Evolutionary conservation across 2,329 filamentous ascomycete genomes (phyloP), one percentile per base, ranked within the genome.

Genomic region (Beauveria brongniartii): DNA sequence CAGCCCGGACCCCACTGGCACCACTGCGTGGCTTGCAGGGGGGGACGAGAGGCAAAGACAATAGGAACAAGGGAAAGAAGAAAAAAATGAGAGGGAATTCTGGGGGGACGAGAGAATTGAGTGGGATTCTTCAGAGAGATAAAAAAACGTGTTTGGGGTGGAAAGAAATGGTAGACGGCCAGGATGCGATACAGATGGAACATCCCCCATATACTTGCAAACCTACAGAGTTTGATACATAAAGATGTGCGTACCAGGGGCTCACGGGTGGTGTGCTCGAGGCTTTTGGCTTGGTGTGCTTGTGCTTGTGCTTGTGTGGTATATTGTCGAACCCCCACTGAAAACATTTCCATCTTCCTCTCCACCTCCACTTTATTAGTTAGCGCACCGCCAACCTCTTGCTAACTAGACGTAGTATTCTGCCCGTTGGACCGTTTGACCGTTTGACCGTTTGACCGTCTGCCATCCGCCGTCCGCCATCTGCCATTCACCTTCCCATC

Each of bases 331-430:
- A 14, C 14, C 34, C 34, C 34, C 34, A 14, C 20, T 47, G 44
- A 47, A 47, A 47, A 47, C 44, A 47, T 47, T 47, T 47, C 44
- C 22, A 26, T 51, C 47, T 48, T 18, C 50, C 26, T 40, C 50
- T 37, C n/a, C 26, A 55, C 53, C 41, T 55, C 53, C 53, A 55
- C 53, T 44, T 55, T 55, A 53, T 53, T 41, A 22, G 30, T 34
- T 51, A 55, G 53, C 53, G 53, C 53, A 55, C 41, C 30, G 48
- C 48, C 47, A 40, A 54, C 51, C 34, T 54, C 48, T 18, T 48
- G 5, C 34, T n/a, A n/a, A n/a, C n/a, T 37, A 37, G 34, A 37
- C 34, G 34, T 9, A 22, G 14, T 28, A 18, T 18, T 30, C 26
- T 51, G 24, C 47, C 47, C 47, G 16, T 50, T 50, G 30, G 12